These are phyloP conservation scores for Coemansia sp. DNA, from an alignment of 192 early-diverging fungal species.

Conservation along the genomic window DNA sequence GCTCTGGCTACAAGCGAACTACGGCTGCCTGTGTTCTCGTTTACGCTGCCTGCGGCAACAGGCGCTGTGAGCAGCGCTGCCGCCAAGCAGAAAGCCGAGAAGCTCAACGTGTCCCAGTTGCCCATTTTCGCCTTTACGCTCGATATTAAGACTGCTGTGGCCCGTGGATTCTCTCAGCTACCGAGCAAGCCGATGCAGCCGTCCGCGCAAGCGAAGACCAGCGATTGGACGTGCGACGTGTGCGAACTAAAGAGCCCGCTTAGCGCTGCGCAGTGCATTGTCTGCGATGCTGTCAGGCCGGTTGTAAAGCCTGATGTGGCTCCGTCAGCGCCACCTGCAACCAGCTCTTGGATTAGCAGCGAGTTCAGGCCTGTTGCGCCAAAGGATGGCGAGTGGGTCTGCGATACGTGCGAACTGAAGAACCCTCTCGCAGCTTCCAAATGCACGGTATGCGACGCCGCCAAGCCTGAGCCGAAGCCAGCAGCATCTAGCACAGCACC, in stretches of 20 bases:
- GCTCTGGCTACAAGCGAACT: slow-evolving; percentile 7
- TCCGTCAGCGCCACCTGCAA: not conserved
- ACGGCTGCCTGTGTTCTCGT: slow-evolving; percentile 18
- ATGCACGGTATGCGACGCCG: slow-evolving; percentile 30
- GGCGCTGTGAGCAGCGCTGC: not conserved
- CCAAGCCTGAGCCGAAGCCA: slow-evolving; percentile 4
- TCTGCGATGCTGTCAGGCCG: slow-evolving; percentile 23
- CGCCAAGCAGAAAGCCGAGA: slow-evolving; percentile 1
- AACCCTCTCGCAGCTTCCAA: slow-evolving; percentile 11
- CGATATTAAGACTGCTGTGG: not conserved
- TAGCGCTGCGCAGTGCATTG: slow-evolving; percentile 10
- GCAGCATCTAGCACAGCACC: not conserved
- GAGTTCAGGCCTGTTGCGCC: not conserved
- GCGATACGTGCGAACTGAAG: slow-evolving; percentile 25
- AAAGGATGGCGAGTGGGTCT: slow-evolving; percentile 30
- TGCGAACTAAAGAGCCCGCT: slow-evolving; percentile 25
- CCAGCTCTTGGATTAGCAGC: slow-evolving; percentile 4
- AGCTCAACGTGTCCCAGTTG: slow-evolving; percentile 10
- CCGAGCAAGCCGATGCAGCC: not conserved
- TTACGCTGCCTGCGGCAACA: not conserved
- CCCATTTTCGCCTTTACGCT: slow-evolving; percentile 29
- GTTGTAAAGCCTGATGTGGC: not conserved
- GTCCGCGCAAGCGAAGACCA: not conserved
- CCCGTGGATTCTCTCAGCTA: not conserved
- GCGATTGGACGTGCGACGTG: slow-evolving; percentile 19